Conservation (phyloP, 257 asterid genomes). For the Solanum paucissectum region DNA sequence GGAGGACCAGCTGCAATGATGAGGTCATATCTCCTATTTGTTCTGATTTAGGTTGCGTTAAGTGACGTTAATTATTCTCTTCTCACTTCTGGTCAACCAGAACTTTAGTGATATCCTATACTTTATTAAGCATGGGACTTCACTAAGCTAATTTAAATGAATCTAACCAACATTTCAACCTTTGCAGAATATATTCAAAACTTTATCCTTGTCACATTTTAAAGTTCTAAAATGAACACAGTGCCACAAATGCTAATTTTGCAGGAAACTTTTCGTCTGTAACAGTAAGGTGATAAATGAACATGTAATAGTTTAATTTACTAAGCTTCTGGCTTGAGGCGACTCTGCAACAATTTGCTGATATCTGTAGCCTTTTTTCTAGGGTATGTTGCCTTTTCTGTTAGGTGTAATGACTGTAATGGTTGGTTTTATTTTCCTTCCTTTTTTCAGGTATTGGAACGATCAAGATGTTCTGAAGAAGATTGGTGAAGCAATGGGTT, state of each 20-base stretch:
- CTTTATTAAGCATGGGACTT: background rate
- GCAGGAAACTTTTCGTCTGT: background rate
- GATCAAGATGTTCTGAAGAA: constrained; percentile 76
- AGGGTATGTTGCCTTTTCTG: background rate
- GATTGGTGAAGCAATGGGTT: constrained; percentile 96
- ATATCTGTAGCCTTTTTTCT: background rate
- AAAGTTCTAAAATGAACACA: background rate
- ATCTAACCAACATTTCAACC: background rate
- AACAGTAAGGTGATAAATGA: background rate
- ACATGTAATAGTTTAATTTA: background rate
- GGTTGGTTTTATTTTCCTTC: background rate
- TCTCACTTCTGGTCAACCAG: background rate
- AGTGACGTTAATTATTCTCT: background rate
- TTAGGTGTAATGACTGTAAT: background rate
- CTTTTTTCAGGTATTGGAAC: constrained; percentile 67
- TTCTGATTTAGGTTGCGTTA: background rate
- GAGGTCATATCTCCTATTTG: constrained; percentile 40
- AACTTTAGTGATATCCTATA: background rate
- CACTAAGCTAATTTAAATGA: background rate
- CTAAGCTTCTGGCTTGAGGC: background rate
- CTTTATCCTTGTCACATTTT: background rate
- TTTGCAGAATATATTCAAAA: background rate
- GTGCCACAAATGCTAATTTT: background rate
- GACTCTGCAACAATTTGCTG: background rate
- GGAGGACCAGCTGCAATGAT: constrained; percentile 99